Conservation (phyloP, 108 stramenopile genomes). For the Cyclotella atomus region DNA sequence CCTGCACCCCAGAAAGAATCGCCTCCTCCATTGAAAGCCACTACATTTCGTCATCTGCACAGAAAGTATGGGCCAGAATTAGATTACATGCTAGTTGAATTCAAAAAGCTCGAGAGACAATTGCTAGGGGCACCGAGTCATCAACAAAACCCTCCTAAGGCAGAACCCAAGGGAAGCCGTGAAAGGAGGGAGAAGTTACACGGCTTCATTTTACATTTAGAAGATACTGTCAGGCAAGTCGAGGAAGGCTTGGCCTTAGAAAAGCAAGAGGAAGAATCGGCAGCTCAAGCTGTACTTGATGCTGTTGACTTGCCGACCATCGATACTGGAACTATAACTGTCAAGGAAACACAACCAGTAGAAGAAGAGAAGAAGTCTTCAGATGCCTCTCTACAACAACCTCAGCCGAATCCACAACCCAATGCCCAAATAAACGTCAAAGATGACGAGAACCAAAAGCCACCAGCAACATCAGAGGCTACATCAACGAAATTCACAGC, state of each 20-base stretch:
- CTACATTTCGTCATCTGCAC: slow-evolving; percentile 60
- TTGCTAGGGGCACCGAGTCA: slow-evolving; percentile 65
- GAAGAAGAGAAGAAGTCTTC: slow-evolving; percentile 29
- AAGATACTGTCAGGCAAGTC: slow-evolving; percentile 83
- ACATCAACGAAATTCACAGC: slow-evolving; percentile 35
- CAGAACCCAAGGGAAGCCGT: slow-evolving; percentile 70
- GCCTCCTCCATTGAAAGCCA: slow-evolving; percentile 57
- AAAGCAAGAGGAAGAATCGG: slow-evolving; percentile 21
- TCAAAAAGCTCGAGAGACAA: slow-evolving; percentile 83
- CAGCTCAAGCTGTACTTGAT: background rate
- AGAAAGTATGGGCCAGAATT: slow-evolving; percentile 74
- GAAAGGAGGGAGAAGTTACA: slow-evolving; percentile 88
- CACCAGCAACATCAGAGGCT: slow-evolving; percentile 16
- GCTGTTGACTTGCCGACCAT: background rate
- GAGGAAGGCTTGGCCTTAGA: slow-evolving; percentile 64
- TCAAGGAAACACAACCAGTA: background rate
- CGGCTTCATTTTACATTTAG: slow-evolving; percentile 81
- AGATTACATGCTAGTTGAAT: slow-evolving; percentile 85
- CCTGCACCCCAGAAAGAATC: background rate
- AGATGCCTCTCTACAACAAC: slow-evolving; percentile 15
- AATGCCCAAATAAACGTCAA: slow-evolving; percentile 3
- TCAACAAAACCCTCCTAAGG: slow-evolving; percentile 15
- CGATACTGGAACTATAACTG: background rate
- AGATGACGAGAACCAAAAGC: background rate
- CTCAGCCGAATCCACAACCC: background rate